Evolutionary conservation across 2,329 filamentous ascomycete genomes (phyloP), one percentile per base, ranked within the genome.

Genomic region (Neopestalotiopsis sp.): DNA sequence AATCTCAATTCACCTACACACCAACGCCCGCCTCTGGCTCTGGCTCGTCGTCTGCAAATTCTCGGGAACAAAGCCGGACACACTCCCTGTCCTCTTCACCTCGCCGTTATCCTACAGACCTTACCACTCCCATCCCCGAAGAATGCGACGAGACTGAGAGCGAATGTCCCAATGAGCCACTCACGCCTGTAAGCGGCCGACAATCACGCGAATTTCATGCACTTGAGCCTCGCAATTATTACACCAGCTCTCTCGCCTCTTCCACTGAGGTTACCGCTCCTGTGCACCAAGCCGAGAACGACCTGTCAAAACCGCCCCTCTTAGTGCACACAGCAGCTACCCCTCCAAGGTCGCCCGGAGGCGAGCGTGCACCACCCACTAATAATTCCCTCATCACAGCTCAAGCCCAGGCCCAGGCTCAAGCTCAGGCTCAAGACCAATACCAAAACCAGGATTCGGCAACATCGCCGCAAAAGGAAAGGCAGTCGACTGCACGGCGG

Each of bases 71-170:
- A 63, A 67, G 66, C 66, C 34, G 24, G 40, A 69, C 68, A 40
- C 71, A 70, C 30, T 70, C 73, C 20, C 72, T 76, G 67, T 71
- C 75, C 69, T 75, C 75, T 9, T 85, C 84, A 28, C 83, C 85
- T 14, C 83, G 81, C 67, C 84, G 85, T 59, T 84, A 81, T 72
- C 81, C 85, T 66, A 82, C 84, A 72, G 86, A 88, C 66, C 79
- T 88, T 10, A 80, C 82, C 71, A 83, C 81, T 70, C 83, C 87
- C 67, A 89, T 90, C 70, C 82, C 85, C 65, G 88, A 90, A 79
- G 85, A 86, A 75, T 85, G 84, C 77, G 87, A 87, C 79, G 89
- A 90, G 76, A 89, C 88, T 9, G 85, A 87, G 71, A 89, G 86
- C 77, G 88, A 90, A 74, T 85, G 85, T 30, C 81, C 83, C 67